These are phyloP conservation scores for Kodamaea suecica DNA, from an alignment of 1,139 yeast species.

Conservation along the genomic window DNA sequence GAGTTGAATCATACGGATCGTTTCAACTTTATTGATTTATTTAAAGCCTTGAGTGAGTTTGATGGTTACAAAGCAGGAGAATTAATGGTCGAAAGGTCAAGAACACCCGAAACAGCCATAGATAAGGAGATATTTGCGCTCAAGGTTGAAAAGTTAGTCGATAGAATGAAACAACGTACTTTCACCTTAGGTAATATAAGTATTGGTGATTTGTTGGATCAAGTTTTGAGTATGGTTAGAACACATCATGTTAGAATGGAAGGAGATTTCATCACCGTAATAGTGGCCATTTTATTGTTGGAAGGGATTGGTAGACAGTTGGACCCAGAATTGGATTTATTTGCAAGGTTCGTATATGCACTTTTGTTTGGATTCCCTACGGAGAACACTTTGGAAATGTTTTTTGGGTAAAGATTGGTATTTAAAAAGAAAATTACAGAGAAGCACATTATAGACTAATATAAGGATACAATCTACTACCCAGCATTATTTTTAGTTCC, in stretches of 20 bases:
- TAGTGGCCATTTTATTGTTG: slow-evolving; percentile 80
- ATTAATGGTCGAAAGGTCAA: slow-evolving; percentile 87
- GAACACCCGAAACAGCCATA: slow-evolving; percentile 90
- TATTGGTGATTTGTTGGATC: slow-evolving; percentile 86
- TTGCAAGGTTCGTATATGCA: slow-evolving; percentile 87
- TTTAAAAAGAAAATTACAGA: neutral
- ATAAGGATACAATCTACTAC: too few species aligned
- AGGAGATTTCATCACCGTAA: slow-evolving; percentile 91
- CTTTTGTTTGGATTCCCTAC: slow-evolving; percentile 58
- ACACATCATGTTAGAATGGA: slow-evolving; percentile 96
- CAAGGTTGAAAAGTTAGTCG: slow-evolving; percentile 80
- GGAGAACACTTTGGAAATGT: slow-evolving; percentile 16
- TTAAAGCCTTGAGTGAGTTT: slow-evolving; percentile 83
- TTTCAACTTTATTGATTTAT: slow-evolving; percentile 81
- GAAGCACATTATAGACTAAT: slow-evolving; percentile 1
- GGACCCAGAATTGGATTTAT: slow-evolving; percentile 88
- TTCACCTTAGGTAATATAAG: slow-evolving; percentile 90
- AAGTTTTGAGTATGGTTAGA: slow-evolving; percentile 86
- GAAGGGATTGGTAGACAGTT: slow-evolving; percentile 95
- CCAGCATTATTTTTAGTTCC: too few species aligned
- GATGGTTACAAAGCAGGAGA: slow-evolving; percentile 96
- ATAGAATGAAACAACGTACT: slow-evolving; percentile 77
- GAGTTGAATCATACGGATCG: slow-evolving; percentile 77
- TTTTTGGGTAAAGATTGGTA: slow-evolving; percentile 1
- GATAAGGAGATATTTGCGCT: slow-evolving; percentile 82